A percentile compares a stretch with the other conserved stretches of the same genome.
Conservation (phyloP, 257 asterid species). For the Nicotiana obtusifolia region DNA sequence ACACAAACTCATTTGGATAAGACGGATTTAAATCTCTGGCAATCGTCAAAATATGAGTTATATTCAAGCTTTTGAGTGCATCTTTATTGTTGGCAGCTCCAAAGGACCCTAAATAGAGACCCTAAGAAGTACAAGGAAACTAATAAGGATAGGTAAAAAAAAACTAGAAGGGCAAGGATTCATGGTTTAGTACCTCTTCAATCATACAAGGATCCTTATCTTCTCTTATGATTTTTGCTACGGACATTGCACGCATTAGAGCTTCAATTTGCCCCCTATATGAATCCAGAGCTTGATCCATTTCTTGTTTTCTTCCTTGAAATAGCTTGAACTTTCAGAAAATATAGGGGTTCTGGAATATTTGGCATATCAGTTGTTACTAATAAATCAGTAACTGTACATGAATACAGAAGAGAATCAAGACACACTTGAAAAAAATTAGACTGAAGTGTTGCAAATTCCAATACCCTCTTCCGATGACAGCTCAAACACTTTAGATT, state of each 20-base stretch:
- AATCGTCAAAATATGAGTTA: conserved; percentile 70
- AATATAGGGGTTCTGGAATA: not conserved
- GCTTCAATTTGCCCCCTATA: conserved; percentile 38
- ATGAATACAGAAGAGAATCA: not conserved
- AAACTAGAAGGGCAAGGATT: not conserved
- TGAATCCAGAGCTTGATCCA: conserved; percentile 32
- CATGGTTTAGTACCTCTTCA: conserved; percentile 51
- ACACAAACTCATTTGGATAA: conserved; percentile 58
- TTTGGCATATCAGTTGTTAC: not conserved
- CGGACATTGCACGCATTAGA: conserved; percentile 35
- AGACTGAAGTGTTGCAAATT: not conserved
- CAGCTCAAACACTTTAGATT: not conserved
- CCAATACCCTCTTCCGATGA: not conserved
- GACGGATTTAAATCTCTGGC: conserved; percentile 43
- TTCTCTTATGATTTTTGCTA: conserved; percentile 31
- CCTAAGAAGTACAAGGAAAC: conserved; percentile 38
- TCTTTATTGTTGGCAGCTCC: conserved; percentile 65
- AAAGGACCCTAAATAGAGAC: conserved; percentile 82
- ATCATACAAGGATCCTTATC: conserved; percentile 66
- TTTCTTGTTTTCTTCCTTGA: conserved; percentile 12
- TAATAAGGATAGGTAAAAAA: not conserved
- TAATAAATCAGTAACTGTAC: not conserved
- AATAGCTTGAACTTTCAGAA: not conserved
- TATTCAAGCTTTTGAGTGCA: conserved; percentile 51
- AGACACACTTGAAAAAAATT: not conserved